Evolutionary conservation across 495 filamentous ascomycete genomes (phyloP).

Genomic region (Neurospora terricola): DNA sequence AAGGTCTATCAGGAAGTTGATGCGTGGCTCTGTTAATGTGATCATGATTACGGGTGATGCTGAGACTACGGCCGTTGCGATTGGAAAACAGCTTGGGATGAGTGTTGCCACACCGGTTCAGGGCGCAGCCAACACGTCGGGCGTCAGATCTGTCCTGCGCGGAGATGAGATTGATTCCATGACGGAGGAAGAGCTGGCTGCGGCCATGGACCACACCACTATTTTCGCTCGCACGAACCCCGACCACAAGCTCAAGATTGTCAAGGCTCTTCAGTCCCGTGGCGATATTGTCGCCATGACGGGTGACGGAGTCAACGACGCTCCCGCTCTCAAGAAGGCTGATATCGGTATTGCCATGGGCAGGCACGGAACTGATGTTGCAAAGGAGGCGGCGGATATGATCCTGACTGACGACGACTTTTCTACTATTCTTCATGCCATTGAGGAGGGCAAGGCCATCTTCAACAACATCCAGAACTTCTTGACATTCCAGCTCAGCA

Average conservation of each 20-base stretch:
- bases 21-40: slow-evolving; percentile 87
- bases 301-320: slow-evolving; percentile 95
- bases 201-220: slow-evolving; percentile 75
- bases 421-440: slow-evolving; percentile 89
- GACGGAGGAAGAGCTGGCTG: slow-evolving; percentile 70
- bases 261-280: slow-evolving; percentile 78
- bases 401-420: slow-evolving; percentile 97
- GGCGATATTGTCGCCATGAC: slow-evolving; percentile 99
- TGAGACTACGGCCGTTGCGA: slow-evolving; percentile 86
- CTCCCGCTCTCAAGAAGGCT: slow-evolving; percentile 90
- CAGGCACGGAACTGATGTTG: slow-evolving; percentile 87
- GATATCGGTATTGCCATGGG: slow-evolving; percentile 99
- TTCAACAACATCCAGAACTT: slow-evolving; percentile 99
- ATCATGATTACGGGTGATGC: slow-evolving; percentile 99
- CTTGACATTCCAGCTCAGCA: slow-evolving; percentile 95
- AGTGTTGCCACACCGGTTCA: slow-evolving; percentile 43
- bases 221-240: slow-evolving; percentile 95
- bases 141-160: slow-evolving; percentile 62
- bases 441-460: slow-evolving; percentile 97
- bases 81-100: slow-evolving; percentile 90
- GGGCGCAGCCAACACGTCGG: slow-evolving; percentile 32
- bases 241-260: slow-evolving; percentile 96
- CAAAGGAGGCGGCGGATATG: slow-evolving; percentile 99
- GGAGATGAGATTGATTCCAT: slow-evolving; percentile 89
- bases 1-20: slow-evolving; percentile 77